Percentiles rank a stretch among this genome's conserved stretches.
Conservation (phyloP, 2,329 filamentous ascomycete species). For the Aschersonia sp. region DNA sequence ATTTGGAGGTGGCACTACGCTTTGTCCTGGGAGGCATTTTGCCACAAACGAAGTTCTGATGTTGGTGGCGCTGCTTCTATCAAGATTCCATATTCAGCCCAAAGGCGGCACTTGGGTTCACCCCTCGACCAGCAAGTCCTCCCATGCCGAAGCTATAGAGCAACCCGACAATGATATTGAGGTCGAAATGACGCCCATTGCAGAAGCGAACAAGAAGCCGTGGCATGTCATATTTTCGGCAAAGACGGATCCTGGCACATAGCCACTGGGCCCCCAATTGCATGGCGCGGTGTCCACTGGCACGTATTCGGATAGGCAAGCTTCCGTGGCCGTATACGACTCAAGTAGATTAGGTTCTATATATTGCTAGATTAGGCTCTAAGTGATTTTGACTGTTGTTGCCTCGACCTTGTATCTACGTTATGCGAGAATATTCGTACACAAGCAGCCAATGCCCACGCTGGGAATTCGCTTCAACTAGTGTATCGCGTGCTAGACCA, state of each 20-base stretch:
- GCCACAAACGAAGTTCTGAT: slow-evolving; percentile 1
- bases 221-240: not conserved
- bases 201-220: not conserved
- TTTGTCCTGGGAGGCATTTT: slow-evolving; percentile 1
- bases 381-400: too few species aligned
- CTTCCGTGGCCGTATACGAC: too few species aligned
- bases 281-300: not conserved
- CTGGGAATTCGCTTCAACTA: too few species aligned
- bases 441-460: too few species aligned
- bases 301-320: too few species aligned
- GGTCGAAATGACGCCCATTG: not conserved
- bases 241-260: not conserved
- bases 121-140: not conserved
- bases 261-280: not conserved
- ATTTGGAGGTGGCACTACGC: slow-evolving; percentile 1
- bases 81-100: not conserved
- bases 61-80: not conserved
- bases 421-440: too few species aligned
- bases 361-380: too few species aligned
- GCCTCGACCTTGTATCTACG: too few species aligned
- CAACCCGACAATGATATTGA: slow-evolving; percentile 2
- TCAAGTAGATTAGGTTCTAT: too few species aligned
- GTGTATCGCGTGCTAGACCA: too few species aligned
- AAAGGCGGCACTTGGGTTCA: not conserved
- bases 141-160: slow-evolving; percentile 1